A percentile compares a stretch with the other conserved stretches of the same genome.
Conservation (phyloP, 805 yeast species). For the Alloascoidea hylecoeti region DNA sequence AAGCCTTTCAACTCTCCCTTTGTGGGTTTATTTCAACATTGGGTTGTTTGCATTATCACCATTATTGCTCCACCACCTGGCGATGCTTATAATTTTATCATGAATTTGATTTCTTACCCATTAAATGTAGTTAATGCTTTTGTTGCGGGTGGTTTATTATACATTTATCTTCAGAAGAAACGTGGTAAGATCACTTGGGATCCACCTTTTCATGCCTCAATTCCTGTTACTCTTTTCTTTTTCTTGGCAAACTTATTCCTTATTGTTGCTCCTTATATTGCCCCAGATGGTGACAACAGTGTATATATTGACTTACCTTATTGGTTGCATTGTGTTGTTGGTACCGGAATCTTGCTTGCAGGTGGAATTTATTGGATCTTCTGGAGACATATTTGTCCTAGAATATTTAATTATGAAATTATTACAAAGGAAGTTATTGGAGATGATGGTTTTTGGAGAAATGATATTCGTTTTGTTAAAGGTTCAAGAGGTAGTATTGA, state of each 20-base stretch:
- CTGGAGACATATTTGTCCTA: conserved; percentile 48
- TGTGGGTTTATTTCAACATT: conserved; percentile 63
- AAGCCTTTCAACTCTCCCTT: conserved; percentile 64
- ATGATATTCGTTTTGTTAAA: not conserved
- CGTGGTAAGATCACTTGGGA: conserved; percentile 35
- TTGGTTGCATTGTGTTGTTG: conserved; percentile 71
- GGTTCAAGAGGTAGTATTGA: too few relatives aligned
- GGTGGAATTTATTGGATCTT: conserved; percentile 46
- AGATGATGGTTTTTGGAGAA: not conserved
- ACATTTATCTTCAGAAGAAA: conserved; percentile 34
- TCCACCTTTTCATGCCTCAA: conserved; percentile 56
- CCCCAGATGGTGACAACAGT: conserved; percentile 51
- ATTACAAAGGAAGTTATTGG: not conserved
- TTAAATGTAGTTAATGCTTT: conserved; percentile 59
- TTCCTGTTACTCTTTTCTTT: conserved; percentile 52
- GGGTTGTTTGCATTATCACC: conserved; percentile 59
- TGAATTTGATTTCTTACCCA: conserved; percentile 73
- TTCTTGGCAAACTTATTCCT: conserved; percentile 51
- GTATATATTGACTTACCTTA: conserved; percentile 65
- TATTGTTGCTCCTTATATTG: conserved; percentile 66
- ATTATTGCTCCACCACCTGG: conserved; percentile 78
- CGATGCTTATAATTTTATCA: conserved; percentile 71
- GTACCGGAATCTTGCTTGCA: conserved; percentile 61
- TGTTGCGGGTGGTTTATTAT: conserved; percentile 49
- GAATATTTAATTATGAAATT: conserved; percentile 12